Percentiles rank a stretch among this genome's conserved stretches.
These are phyloP conservation scores for Cercospora sp. DNA, from an alignment of 2,329 filamentous ascomycete genomes.

Conservation along the genomic window DNA sequence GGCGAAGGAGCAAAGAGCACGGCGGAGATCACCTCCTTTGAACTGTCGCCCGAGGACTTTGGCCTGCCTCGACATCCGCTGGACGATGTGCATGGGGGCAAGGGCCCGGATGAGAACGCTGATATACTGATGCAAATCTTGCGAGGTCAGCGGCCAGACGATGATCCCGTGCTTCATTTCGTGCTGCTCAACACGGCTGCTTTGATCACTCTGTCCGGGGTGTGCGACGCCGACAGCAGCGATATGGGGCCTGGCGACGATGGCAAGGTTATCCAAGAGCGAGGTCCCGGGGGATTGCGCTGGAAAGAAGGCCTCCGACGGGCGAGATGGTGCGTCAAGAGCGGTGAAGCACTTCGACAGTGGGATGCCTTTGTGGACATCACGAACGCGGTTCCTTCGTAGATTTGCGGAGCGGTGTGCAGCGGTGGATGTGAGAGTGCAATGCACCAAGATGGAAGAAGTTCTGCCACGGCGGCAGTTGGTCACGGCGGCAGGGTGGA, in stretches of 20 bases:
- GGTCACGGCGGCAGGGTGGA: background rate
- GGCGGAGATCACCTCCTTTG: conserved; percentile 72
- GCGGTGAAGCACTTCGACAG: conserved; percentile 79
- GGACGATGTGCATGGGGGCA: conserved; percentile 75
- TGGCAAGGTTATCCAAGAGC: conserved; percentile 74
- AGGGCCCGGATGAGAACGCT: conserved; percentile 84
- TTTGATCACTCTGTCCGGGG: conserved; percentile 78
- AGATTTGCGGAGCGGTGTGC: background rate
- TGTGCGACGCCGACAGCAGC: conserved; percentile 81
- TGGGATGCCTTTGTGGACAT: conserved; percentile 82
- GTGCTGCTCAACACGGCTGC: conserved; percentile 92
- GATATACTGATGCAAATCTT: conserved; percentile 77
- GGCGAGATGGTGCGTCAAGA: conserved; percentile 84
- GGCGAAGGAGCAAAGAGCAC: conserved; percentile 47
- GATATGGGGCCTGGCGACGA: conserved; percentile 79
- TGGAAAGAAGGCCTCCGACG: conserved; percentile 94
- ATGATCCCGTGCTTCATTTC: conserved; percentile 88
- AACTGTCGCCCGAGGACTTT: conserved; percentile 79
- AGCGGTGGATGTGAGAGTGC: too few species aligned
- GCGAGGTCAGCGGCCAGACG: conserved; percentile 66
- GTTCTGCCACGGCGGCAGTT: background rate
- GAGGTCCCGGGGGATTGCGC: conserved; percentile 78
- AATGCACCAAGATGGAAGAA: background rate
- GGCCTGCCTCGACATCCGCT: conserved; percentile 75
- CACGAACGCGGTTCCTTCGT: conserved; percentile 56